phyloP scores from a whole-genome alignment of 2,329 filamentous ascomycete genomes.

The Venturia asperata region DNA sequence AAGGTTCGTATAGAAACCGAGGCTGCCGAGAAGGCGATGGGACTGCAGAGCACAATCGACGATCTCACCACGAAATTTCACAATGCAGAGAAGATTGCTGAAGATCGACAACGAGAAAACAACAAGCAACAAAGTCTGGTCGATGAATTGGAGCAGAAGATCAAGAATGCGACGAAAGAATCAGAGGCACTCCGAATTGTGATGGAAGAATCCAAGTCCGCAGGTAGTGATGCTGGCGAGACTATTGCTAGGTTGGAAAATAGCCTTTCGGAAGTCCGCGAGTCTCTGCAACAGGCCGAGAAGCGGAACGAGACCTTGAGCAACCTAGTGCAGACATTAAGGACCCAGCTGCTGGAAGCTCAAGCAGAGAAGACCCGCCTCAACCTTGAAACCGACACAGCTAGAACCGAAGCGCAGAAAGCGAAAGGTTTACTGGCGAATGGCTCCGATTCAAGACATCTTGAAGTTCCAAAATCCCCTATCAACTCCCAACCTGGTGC shows the following conservation, averaged over 20 bases:
- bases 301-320: slow-evolving; percentile 50
- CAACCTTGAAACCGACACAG: slow-evolving; percentile 36
- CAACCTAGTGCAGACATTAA: slow-evolving; percentile 48
- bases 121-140: slow-evolving; percentile 38
- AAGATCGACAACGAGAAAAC: slow-evolving; percentile 26
- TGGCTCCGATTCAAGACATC: slow-evolving; percentile 21
- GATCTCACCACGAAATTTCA: slow-evolving; percentile 16
- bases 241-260: slow-evolving; percentile 21
- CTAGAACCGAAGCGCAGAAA: slow-evolving; percentile 28
- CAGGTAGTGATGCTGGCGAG: slow-evolving; percentile 25
- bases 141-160: slow-evolving; percentile 43
- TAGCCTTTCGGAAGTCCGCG: slow-evolving; percentile 28
- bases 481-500: slow-evolving; percentile 25
- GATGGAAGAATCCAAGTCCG: slow-evolving; percentile 30
- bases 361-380: slow-evolving; percentile 43
- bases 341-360: slow-evolving; percentile 47
- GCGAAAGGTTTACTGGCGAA: slow-evolving; percentile 17
- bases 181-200: slow-evolving; percentile 29
- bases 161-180: slow-evolving; percentile 40
- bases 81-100: slow-evolving; percentile 27
- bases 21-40: slow-evolving; percentile 33
- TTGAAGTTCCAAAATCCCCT: slow-evolving; percentile 23
- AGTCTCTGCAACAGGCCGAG: slow-evolving; percentile 35
- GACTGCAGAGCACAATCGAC: slow-evolving; percentile 29
- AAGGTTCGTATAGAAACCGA: slow-evolving; percentile 39